Evolutionary conservation across 164 flowering plant species (phyloP).

Genomic region (Hamamelis virginiana): DNA sequence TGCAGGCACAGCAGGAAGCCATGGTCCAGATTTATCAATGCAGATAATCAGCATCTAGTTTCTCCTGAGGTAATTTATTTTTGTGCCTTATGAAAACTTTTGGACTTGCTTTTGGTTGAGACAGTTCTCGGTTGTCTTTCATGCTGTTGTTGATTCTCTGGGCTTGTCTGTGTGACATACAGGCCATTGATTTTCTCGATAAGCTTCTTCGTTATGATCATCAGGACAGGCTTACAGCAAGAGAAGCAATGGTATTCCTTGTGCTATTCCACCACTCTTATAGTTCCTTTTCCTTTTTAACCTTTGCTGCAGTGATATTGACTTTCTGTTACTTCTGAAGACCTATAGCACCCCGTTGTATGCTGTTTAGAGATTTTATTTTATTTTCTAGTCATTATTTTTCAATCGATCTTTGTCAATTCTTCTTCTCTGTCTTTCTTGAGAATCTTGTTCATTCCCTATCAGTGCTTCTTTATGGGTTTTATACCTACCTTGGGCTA

Average conservation of each 20-base stretch:
- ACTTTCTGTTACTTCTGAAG: too few relatives aligned
- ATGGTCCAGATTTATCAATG: constrained; percentile 78
- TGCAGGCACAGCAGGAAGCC: constrained; percentile 90
- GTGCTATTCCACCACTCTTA: background rate
- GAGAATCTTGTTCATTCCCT: too few relatives aligned
- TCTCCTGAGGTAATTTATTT: constrained; percentile 63
- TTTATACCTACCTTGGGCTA: too few relatives aligned
- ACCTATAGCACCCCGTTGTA: too few relatives aligned
- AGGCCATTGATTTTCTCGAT: constrained; percentile 95
- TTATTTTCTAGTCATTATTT: too few relatives aligned
- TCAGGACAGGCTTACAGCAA: constrained; percentile 82
- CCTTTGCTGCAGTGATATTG: too few relatives aligned
- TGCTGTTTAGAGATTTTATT: too few relatives aligned
- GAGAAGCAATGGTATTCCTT: constrained; percentile 77
- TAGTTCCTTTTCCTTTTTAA: background rate
- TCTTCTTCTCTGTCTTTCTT: too few relatives aligned
- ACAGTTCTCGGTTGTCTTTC: background rate
- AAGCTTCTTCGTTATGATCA: constrained; percentile 92
- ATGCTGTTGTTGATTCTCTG: constrained; percentile 1
- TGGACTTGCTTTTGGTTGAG: background rate
- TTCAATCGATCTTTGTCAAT: too few relatives aligned
- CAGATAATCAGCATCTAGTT: constrained; percentile 77
- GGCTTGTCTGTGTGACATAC: constrained; percentile 15
- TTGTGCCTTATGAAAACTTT: background rate
- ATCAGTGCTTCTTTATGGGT: too few relatives aligned